phyloP scores from a whole-genome alignment of 2,329 filamentous ascomycete genomes.

The Neurospora crassa region DNA sequence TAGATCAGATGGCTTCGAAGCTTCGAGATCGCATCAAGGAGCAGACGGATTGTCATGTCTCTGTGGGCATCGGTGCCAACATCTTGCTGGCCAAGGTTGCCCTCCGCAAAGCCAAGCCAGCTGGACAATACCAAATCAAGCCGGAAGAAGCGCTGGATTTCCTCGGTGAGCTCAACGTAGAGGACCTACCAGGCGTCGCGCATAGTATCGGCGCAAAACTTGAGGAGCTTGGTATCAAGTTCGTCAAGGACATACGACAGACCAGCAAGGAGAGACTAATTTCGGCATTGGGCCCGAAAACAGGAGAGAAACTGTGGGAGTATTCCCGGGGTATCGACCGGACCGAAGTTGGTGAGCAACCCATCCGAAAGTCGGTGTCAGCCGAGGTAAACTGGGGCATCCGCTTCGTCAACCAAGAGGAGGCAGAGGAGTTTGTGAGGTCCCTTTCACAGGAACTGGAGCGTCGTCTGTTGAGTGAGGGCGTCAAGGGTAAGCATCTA shows the following conservation, averaged over 20 bases:
- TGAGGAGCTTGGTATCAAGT: constrained; percentile 73
- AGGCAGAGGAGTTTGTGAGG: constrained; percentile 84
- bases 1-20: constrained; percentile 56
- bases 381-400: constrained; percentile 99
- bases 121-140: constrained; percentile 81
- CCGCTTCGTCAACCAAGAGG: constrained; percentile 81
- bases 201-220: constrained; percentile 81
- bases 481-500: constrained; percentile 77
- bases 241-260: constrained; percentile 74
- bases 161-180: constrained; percentile 67
- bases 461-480: constrained; percentile 68
- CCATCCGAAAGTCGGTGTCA: constrained; percentile 84
- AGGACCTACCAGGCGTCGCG: constrained; percentile 84
- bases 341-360: constrained; percentile 76
- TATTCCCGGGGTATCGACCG: constrained; percentile 84
- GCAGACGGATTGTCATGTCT: constrained; percentile 77
- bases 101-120: constrained; percentile 83
- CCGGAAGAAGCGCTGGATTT: constrained; percentile 70
- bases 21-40: constrained; percentile 63
- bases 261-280: constrained; percentile 67
- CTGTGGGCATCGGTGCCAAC: constrained; percentile 84
- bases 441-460: constrained; percentile 81
- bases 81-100: constrained; percentile 88
- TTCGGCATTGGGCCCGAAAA: constrained; percentile 76
- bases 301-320: constrained; percentile 81